A percentile compares a stretch with the other conserved stretches of the same genome.
phyloP scores from a whole-genome alignment of 2,329 filamentous ascomycete species.

The Xylaria sp. region DNA sequence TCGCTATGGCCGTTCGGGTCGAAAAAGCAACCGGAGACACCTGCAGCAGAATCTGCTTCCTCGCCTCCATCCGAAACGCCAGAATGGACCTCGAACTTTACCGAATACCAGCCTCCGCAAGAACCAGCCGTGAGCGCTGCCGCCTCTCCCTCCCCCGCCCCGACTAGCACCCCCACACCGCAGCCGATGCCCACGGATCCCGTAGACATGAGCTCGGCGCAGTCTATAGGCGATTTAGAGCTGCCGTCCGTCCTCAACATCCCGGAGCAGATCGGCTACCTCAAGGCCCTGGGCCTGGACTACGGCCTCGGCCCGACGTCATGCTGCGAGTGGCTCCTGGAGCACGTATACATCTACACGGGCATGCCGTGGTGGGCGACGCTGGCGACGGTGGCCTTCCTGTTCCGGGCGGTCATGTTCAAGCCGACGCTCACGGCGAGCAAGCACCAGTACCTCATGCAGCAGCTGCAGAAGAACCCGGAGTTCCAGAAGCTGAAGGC shows the following conservation, averaged over 20 bases:
- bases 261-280: slow-evolving; percentile 78
- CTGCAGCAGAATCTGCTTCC: slow-evolving; percentile 22
- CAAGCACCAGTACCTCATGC: slow-evolving; percentile 64
- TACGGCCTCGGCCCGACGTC: slow-evolving; percentile 82
- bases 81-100: slow-evolving; percentile 9
- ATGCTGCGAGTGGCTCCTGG: slow-evolving; percentile 73
- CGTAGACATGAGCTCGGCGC: slow-evolving; percentile 18
- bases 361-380: slow-evolving; percentile 83
- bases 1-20: slow-evolving; percentile 39
- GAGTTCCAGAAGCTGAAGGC: slow-evolving; percentile 55
- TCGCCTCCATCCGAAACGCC: slow-evolving; percentile 11
- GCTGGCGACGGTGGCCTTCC: slow-evolving; percentile 66
- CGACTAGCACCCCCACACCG: slow-evolving; percentile 12
- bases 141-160: slow-evolving; percentile 7
- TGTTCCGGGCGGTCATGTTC: slow-evolving; percentile 67
- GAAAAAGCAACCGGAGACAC: slow-evolving; percentile 22
- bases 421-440: slow-evolving; percentile 65
- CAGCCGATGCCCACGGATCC: slow-evolving; percentile 1
- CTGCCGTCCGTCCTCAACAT: slow-evolving; percentile 57
- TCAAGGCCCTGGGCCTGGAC: slow-evolving; percentile 81
- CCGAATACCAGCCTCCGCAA: slow-evolving; percentile 7
- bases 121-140: slow-evolving; percentile 13
- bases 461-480: slow-evolving; percentile 57
- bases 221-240: slow-evolving; percentile 38
- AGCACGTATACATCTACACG: slow-evolving; percentile 77